Evolutionary conservation across 352 stramenopile species (phyloP), one percentile per base, ranked within the genome.

Genomic region (Paralagenidium karlingii): DNA sequence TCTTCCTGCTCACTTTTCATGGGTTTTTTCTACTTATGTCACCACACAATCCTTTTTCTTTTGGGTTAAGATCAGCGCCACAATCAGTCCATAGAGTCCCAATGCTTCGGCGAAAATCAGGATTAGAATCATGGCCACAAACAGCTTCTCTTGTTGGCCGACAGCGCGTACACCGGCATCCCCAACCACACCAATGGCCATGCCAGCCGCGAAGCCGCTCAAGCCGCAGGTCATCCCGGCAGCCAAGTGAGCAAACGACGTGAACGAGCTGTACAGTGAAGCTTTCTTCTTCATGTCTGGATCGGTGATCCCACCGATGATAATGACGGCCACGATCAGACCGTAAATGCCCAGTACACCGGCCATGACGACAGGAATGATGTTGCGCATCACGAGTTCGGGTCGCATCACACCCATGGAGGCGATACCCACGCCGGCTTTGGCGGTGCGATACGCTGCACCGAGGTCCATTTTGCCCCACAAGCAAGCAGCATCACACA

Each of bases 31-130:
- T n/a, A n/a, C n/a, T n/a, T n/a, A n/a, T n/a, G n/a, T n/a, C n/a
- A n/a, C n/a, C n/a, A n/a, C n/a, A n/a, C 61, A 74, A 19, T 69
- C 61, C 40, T 55, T 69, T 52, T 80, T 74, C 60, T 79, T 83
- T 53, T 89, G 78, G 48, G 68, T 79, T 42, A 94, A 55, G 43
- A 97, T 96, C 38, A 97, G 61, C 43, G 91, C 85, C 43, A 97
- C 87, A 69, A 98, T 98, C 53, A 98, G 63, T 51, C 91, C 92
- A 68, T 97, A 98, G 47, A 98, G 79, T 58, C 87, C 94, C 54
- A 99, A 74, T 45, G 94, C 94, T 68, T 99, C 94, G 22, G 81
- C 88, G 78, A 98, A 99, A 95, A 99, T 98, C 46, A 98, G 68
- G 63, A 99, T 98, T 49, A 99, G 86, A 43, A 98, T 94, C 78